Percentiles rank a stretch among this genome's conserved stretches.
Conservation (phyloP, 208 protist genomes). For the Wallacemonas collosoma region DNA sequence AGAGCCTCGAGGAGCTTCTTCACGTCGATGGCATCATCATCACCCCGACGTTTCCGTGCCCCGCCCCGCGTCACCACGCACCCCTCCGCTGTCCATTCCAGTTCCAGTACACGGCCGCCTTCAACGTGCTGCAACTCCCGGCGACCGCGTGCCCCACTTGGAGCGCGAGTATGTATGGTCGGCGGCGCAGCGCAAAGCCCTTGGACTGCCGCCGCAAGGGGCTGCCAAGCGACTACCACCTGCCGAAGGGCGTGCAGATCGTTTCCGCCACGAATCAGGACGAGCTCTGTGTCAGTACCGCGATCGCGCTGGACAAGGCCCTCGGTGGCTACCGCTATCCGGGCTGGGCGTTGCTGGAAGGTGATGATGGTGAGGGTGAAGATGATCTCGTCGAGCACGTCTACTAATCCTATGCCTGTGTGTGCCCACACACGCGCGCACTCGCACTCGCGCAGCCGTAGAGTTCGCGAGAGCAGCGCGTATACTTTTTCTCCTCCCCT, state of each 20-base stretch:
- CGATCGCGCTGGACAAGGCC: conserved; percentile 57
- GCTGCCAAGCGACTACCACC: conserved; percentile 54
- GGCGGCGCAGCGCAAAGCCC: conserved; percentile 9
- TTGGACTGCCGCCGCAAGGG: conserved; percentile 15
- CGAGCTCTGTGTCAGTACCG: conserved; percentile 69
- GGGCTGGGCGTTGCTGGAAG: conserved; percentile 65
- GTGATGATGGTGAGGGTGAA: conserved; percentile 29
- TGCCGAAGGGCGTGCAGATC: conserved; percentile 87
- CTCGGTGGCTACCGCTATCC: conserved; percentile 86
- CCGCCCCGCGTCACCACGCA: conserved; percentile 72
- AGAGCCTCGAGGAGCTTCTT: conserved; percentile 64
- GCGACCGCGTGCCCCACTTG: conserved; percentile 77
- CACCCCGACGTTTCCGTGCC: conserved; percentile 69
- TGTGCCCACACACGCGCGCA: too few species aligned
- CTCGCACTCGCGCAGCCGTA: too few species aligned
- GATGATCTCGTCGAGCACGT: conserved; percentile 3
- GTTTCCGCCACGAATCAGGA: conserved; percentile 65
- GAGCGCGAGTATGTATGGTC: conserved; percentile 19
- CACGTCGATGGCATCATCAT: conserved; percentile 72
- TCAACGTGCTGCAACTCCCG: conserved; percentile 86
- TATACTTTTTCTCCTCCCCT: too few species aligned
- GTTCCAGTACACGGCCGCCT: conserved; percentile 88
- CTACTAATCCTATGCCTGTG: not conserved
- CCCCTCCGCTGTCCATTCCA: conserved; percentile 72
- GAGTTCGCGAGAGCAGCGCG: too few species aligned